A percentile compares a stretch with the other conserved stretches of the same genome.
These are phyloP conservation scores for Blastocystis hominis DNA, from an alignment of 352 stramenopile genomes.

Conservation along the genomic window DNA sequence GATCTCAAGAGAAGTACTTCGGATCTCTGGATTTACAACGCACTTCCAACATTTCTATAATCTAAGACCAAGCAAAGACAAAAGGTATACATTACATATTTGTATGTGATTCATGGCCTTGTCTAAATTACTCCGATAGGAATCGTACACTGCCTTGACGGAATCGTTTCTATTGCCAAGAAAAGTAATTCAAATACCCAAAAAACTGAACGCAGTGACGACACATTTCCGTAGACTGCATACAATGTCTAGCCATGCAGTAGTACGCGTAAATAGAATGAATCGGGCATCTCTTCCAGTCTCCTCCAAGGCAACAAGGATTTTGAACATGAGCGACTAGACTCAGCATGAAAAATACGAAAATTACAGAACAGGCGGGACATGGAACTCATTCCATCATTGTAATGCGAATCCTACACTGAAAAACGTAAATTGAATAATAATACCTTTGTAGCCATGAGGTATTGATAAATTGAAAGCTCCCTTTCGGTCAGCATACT, in stretches of 20 bases:
- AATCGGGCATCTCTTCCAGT: not conserved
- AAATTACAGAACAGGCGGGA: not conserved
- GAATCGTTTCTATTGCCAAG: not conserved
- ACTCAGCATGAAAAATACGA: not conserved
- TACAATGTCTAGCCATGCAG: not conserved
- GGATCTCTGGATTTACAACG: not conserved
- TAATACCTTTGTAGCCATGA: not conserved
- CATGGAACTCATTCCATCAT: not conserved
- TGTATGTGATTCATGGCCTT: too few species aligned
- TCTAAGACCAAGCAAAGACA: not conserved
- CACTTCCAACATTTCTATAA: slow-evolving; percentile 45
- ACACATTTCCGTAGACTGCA: not conserved
- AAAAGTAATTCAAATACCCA: not conserved
- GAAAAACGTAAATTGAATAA: not conserved
- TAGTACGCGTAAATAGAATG: not conserved
- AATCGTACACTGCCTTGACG: not conserved
- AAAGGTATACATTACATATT: not conserved
- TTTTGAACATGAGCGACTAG: not conserved
- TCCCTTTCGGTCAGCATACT: not conserved
- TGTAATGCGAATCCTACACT: not conserved
- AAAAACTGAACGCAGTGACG: not conserved
- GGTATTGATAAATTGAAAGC: not conserved
- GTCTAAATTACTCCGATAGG: too few species aligned
- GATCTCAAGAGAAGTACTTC: not conserved
- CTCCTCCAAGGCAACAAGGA: not conserved